A percentile compares a stretch with the other conserved stretches of the same genome.
These are phyloP conservation scores for Scenedesmus sp. DNA, from an alignment of 163 green algal species.

Conservation along the genomic window DNA sequence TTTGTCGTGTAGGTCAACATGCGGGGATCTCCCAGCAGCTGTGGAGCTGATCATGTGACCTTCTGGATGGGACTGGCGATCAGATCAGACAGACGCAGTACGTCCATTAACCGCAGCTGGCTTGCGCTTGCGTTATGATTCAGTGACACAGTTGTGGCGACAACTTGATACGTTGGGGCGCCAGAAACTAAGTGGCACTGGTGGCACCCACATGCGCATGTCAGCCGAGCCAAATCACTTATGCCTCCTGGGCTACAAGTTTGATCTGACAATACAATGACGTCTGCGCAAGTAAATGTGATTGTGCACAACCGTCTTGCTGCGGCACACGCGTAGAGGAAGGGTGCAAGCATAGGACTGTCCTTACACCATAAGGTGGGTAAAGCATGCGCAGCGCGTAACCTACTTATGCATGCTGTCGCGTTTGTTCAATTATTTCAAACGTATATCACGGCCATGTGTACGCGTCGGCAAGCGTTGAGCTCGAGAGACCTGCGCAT, in stretches of 20 bases:
- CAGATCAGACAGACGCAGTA: not conserved
- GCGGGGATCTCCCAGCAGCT: not conserved
- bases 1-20: not conserved
- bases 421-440: not conserved
- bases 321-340: not conserved
- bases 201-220: not conserved
- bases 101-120: not conserved
- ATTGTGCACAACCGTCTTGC: not conserved
- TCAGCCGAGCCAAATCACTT: not conserved
- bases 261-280: not conserved
- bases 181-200: not conserved
- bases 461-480: not conserved
- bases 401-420: not conserved
- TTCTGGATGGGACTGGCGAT: not conserved
- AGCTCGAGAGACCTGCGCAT: not conserved
- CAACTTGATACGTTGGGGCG: not conserved
- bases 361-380: not conserved
- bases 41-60: not conserved
- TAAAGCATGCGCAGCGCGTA: not conserved
- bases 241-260: not conserved
- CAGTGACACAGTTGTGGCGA: not conserved
- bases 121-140: not conserved
- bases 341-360: constrained; percentile 8
- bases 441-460: not conserved
- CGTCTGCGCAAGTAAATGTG: too few species aligned